A percentile compares a stretch with the other conserved stretches of the same genome.
These are phyloP conservation scores for Prosopis cineraria DNA, from an alignment of 306 rosid genomes.

Conservation along the genomic window DNA sequence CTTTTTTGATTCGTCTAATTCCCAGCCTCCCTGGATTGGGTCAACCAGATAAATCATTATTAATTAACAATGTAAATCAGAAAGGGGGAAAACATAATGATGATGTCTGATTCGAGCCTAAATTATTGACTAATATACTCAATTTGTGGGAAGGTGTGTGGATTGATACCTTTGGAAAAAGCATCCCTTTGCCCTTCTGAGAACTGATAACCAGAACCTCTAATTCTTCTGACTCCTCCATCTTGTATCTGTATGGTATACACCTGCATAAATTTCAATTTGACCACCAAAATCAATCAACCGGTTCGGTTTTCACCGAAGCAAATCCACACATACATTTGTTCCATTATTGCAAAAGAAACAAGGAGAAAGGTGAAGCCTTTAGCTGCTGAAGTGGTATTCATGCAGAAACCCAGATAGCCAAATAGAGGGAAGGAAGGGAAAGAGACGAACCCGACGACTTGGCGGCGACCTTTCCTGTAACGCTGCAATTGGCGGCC, in stretches of 20 bases:
- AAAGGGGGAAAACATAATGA: not conserved
- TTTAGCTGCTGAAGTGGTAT: not conserved
- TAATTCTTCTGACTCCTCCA: conserved; percentile 41
- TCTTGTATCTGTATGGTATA: conserved; percentile 78
- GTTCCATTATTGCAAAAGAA: not conserved
- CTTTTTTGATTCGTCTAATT: conserved; percentile 74
- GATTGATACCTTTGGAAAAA: conserved; percentile 77
- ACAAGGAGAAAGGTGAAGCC: not conserved
- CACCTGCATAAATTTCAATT: conserved; percentile 56
- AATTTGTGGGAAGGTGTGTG: not conserved
- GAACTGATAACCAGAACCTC: conserved; percentile 84
- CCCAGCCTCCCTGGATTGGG: conserved; percentile 84
- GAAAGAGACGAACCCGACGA: conserved; percentile 65
- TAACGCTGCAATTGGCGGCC: conserved; percentile 85
- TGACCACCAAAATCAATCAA: not conserved
- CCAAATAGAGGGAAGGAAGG: not conserved
- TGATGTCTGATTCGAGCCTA: not conserved
- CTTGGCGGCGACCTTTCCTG: conserved; percentile 81
- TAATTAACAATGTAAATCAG: not conserved
- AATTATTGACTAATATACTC: not conserved
- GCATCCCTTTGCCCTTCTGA: conserved; percentile 76
- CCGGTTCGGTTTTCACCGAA: not conserved
- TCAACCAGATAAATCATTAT: not conserved
- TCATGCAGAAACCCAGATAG: not conserved
- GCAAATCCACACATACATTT: not conserved